Base-by-base conservation (phyloP, 2,329 filamentous ascomycete genomes). In the Clonostachys rhizophaga region DNA sequence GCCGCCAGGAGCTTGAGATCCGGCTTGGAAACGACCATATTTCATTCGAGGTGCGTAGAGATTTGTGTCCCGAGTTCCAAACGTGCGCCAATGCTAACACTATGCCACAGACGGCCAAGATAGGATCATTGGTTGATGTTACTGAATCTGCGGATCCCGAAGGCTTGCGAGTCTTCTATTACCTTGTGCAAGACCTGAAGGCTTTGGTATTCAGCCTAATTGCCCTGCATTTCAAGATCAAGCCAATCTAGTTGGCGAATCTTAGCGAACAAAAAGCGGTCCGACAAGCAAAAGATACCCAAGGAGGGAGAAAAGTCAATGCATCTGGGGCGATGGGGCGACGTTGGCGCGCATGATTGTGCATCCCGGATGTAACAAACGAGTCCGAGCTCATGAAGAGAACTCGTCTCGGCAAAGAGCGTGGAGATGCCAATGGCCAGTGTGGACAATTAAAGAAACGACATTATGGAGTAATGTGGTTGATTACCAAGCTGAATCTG, bases 191-290 rank as follows among this genome's bases (percentile, higher is more conserved):
- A 64, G 94, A 99, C 63, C 73, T 99, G 24, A 99, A 97, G 71
- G 94, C 94, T 0, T 76, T 99, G 36, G 90, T 99, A 4, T 99
- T 99, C 68, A 96, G 92, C 46, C 71, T 99, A 54, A 99, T 97
- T 59, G 89, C 90, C 3, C 78, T 99, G 53, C 94, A 99, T 72
- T 99, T 99, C 77, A 99, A 99, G 86, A 89, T 89, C 66, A 89
- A 89, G 72, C 85, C 85, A 4, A 89, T 89, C 56, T 88, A 65
- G 36, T 39, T 18, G 24, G 24, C 24, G 9, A 9, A 30, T 30
- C 24, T 42, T 17, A 18, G 30, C 11, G 13, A 16, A 10, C 17
- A 17, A 14, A 33, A n/a, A 43, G 10, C 20, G 20, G 18, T 33
- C 42, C 20, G 42, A 30, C 24, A 30, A 30, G 24, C 24, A 30